Evolutionary conservation across 1,284 basidiomycete species (phyloP).

Genomic region (Naganishia liquefaciens): DNA sequence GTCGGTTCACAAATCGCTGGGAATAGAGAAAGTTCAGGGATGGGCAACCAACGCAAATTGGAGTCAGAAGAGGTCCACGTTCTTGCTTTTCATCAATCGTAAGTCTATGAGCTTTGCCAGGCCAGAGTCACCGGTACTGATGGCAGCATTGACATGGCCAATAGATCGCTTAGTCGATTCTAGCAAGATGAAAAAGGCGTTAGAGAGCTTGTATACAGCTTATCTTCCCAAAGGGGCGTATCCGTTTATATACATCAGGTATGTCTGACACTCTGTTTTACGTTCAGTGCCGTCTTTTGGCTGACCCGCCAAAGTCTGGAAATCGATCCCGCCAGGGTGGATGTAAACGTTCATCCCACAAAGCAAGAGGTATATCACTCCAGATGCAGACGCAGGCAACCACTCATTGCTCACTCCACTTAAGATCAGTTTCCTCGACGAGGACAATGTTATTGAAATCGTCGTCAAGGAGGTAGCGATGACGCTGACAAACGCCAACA

Average conservation of each 20-base stretch:
- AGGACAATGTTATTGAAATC: slow-evolving; percentile 80
- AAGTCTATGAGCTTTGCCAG: slow-evolving; percentile 41
- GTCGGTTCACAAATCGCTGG: slow-evolving; percentile 52
- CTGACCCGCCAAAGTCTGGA: slow-evolving; percentile 61
- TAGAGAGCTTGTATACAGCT: slow-evolving; percentile 81
- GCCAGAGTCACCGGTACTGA: background rate
- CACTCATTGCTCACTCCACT: background rate
- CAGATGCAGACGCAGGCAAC: background rate
- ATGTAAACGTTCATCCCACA: slow-evolving; percentile 98
- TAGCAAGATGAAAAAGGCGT: slow-evolving; percentile 75
- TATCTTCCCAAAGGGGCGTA: slow-evolving; percentile 88
- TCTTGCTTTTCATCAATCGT: slow-evolving; percentile 98
- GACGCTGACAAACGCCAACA: slow-evolving; percentile 66
- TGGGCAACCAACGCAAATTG: slow-evolving; percentile 87
- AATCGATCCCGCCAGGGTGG: slow-evolving; percentile 83
- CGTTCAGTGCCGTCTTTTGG: background rate
- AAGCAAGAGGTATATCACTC: slow-evolving; percentile 70
- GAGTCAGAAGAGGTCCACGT: slow-evolving; percentile 72
- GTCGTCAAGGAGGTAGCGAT: slow-evolving; percentile 74
- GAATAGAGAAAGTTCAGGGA: slow-evolving; percentile 63
- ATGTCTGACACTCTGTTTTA: slow-evolving; percentile 25
- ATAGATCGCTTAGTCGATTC: slow-evolving; percentile 93
- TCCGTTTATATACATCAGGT: slow-evolving; percentile 93
- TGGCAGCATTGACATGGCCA: background rate
- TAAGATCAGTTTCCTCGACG: slow-evolving; percentile 84